These are phyloP conservation scores for Suhomyces choctaworum DNA, from an alignment of 1,139 yeast species.

Conservation along the genomic window DNA sequence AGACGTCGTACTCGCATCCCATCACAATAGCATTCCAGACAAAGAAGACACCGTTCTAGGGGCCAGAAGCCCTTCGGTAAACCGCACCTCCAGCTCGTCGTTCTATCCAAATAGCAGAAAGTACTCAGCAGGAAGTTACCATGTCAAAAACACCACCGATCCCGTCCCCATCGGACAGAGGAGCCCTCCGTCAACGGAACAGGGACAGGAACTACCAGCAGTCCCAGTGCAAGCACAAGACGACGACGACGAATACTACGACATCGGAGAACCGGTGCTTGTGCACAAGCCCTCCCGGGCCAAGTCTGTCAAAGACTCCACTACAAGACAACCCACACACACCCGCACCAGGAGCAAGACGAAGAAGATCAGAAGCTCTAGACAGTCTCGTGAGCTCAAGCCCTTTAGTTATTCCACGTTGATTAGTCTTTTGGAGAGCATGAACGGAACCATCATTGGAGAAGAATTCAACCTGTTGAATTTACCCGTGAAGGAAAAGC, in stretches of 20 bases:
- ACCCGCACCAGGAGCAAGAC: constrained; percentile 19
- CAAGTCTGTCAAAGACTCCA: constrained; percentile 38
- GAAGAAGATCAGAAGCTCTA: constrained; percentile 18
- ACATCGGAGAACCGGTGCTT: constrained; percentile 41
- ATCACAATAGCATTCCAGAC: not conserved
- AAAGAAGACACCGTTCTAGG: no score
- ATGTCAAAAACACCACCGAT: constrained; percentile 6
- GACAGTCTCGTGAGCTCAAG: constrained; percentile 27
- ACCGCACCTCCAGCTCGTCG: constrained; percentile 5
- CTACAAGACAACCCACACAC: constrained; percentile 7
- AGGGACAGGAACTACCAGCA: no score
- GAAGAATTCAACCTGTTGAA: constrained; percentile 75
- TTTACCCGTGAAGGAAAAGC: constrained; percentile 74
- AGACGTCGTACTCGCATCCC: not conserved
- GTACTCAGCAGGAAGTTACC: constrained; percentile 6
- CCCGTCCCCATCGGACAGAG: constrained; percentile 5
- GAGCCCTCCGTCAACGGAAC: not conserved
- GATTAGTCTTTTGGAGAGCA: constrained; percentile 58
- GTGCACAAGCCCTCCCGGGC: constrained; percentile 33
- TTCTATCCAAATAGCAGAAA: constrained; percentile 11
- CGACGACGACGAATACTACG: constrained; percentile 39
- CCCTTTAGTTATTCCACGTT: constrained; percentile 62
- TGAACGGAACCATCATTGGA: constrained; percentile 63
- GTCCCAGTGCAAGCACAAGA: constrained; percentile 4
- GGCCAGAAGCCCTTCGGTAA: not conserved